Percentiles rank a stretch among this genome's conserved stretches.
Conservation (phyloP, 2,329 filamentous ascomycete species). For the Penicillium vulpinum region DNA sequence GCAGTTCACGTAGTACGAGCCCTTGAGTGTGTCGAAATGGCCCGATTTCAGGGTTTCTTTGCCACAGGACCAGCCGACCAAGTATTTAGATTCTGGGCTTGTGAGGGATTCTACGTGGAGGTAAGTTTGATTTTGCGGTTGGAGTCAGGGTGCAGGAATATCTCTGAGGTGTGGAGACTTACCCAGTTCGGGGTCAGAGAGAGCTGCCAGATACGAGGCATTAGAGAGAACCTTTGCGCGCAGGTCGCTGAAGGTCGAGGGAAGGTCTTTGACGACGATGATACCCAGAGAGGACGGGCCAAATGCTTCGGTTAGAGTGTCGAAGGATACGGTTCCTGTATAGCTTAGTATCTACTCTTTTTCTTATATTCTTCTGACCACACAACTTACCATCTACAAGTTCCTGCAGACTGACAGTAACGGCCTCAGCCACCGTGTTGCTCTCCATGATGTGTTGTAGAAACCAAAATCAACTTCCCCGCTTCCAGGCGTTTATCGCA, state of each 20-base stretch:
- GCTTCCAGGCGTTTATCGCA: neutral
- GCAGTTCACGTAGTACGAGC: slow-evolving; percentile 65
- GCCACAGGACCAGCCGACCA: slow-evolving; percentile 65
- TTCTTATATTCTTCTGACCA: neutral
- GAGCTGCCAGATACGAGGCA: slow-evolving; percentile 82
- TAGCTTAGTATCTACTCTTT: slow-evolving; percentile 3
- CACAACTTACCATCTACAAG: slow-evolving; percentile 47
- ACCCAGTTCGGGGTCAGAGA: slow-evolving; percentile 72
- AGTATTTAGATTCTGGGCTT: slow-evolving; percentile 55
- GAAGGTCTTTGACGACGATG: slow-evolving; percentile 85
- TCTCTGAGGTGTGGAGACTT: slow-evolving; percentile 30
- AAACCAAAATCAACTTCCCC: slow-evolving; percentile 7
- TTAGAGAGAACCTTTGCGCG: slow-evolving; percentile 77
- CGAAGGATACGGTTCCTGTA: slow-evolving; percentile 44
- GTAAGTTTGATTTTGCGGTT: neutral
- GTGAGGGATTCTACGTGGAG: slow-evolving; percentile 41
- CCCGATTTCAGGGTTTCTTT: slow-evolving; percentile 64
- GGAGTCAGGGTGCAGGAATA: neutral
- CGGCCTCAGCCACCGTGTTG: slow-evolving; percentile 37
- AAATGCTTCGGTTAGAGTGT: slow-evolving; percentile 66
- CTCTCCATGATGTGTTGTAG: slow-evolving; percentile 18
- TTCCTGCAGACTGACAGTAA: slow-evolving; percentile 52
- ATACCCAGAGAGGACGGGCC: slow-evolving; percentile 89
- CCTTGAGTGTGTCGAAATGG: slow-evolving; percentile 63
- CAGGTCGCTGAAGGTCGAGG: slow-evolving; percentile 68